Base-by-base conservation (phyloP, 352 stramenopile genomes). In the Pythium phragmiticola region DNA sequence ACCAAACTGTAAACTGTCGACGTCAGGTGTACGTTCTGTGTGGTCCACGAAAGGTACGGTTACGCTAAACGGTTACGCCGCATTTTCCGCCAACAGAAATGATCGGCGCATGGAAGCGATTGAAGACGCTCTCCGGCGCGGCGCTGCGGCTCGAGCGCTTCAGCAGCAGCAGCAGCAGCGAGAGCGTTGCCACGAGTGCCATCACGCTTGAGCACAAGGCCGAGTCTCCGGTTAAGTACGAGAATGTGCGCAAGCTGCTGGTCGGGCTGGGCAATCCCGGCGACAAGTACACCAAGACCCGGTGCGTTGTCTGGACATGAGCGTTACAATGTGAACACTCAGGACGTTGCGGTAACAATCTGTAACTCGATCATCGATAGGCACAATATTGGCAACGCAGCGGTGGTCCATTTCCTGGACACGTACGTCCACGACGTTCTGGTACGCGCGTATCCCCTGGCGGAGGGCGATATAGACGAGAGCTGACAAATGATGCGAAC, bases 201-300 rank as follows among this genome's bases (percentile, higher is more conserved):
- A 46, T 37, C 16, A 21, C 50, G 9, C 42, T 43, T 0, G 23
- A n/a, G 53, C 12, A 43, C 14, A 53, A 45, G 14, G 7, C 54
- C 16, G 61, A 58, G 33, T 57, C 49, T 39, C 39, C 71, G 26
- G 51, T 62, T 26, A 84, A 82, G 73, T 89, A 86, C 65, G 74
- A 89, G 28, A 68, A 89, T 52, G 78, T 90, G 47, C 84, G 84
- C 57, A 93, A 93, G 60, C 72, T 95, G 33, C 65, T 95, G 41
- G 87, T 95, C 4, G 87, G 87, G n/a, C 63, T 95, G 48, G 87
- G 87, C 36, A 95, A 95, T 58, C 85, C 87, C 7, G 84, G 85
- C 56, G 76, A 92, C 57, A 92, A 95, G 62, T 95, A 80, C 62
- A 71, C 66, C n/a, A 77, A 79, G 59, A 95, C 87, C 17, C 73